Percentiles rank a stretch among this genome's conserved stretches.
Evolutionary conservation across 148 eudicot species (phyloP).

Genomic region (Bassia scoparia): DNA sequence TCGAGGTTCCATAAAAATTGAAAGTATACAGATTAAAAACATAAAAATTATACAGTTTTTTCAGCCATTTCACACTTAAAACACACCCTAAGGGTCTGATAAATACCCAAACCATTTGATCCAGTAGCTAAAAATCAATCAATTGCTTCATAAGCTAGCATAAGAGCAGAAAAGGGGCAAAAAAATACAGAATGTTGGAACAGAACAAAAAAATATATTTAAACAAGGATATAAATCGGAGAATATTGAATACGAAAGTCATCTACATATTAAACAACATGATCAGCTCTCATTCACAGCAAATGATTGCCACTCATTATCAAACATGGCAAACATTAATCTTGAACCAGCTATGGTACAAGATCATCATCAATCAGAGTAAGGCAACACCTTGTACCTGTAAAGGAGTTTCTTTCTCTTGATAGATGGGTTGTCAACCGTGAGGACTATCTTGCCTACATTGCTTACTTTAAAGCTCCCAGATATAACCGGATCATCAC

Average conservation of each 20-base stretch:
- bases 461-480: constrained; percentile 59
- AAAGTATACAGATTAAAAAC: constrained; percentile 15
- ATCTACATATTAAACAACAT: constrained; percentile 18
- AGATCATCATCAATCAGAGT: constrained; percentile 36
- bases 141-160: constrained; percentile 1
- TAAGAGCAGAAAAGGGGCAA: constrained; percentile 4
- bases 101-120: constrained; percentile 3
- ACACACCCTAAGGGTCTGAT: constrained; percentile 8
- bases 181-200: neutral
- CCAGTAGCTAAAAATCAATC: constrained; percentile 5
- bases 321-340: neutral
- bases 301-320: neutral
- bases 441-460: constrained; percentile 74
- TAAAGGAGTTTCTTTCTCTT: constrained; percentile 81
- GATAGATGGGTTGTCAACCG: constrained; percentile 68
- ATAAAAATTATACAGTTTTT: constrained; percentile 21
- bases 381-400: constrained; percentile 79
- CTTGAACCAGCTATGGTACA: neutral
- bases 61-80: constrained; percentile 27
- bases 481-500: constrained; percentile 66
- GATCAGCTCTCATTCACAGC: constrained; percentile 10
- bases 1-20: neutral
- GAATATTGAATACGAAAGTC: neutral
- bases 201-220: neutral
- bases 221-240: constrained; percentile 1